phyloP scores from a whole-genome alignment of 805 yeast species.

The Tetrapisispora nanseiensis region DNA sequence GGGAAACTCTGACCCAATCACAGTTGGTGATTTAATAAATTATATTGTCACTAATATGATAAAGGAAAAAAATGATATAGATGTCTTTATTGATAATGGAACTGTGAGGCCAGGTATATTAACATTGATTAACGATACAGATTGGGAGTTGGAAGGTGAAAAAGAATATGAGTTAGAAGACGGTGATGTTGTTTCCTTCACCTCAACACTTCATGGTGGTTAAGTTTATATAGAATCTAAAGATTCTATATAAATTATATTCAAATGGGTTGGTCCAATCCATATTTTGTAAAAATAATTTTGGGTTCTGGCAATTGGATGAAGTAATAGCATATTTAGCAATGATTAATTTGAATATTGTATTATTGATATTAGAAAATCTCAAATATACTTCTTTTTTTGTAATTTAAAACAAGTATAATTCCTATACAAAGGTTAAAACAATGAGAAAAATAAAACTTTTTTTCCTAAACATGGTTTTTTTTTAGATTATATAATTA shows the following conservation, averaged over 20 bases:
- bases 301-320: too few species aligned
- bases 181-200: constrained; percentile 74
- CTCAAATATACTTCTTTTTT: too few species aligned
- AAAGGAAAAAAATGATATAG: constrained; percentile 50
- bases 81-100: constrained; percentile 73
- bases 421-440: neutral
- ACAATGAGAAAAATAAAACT: neutral
- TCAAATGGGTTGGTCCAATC: neutral
- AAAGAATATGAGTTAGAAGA: constrained; percentile 67
- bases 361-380: too few species aligned
- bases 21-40: constrained; percentile 42
- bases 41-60: constrained; percentile 47
- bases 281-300: too few species aligned
- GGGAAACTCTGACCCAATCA: constrained; percentile 27
- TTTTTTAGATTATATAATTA: neutral
- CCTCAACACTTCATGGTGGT: constrained; percentile 94
- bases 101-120: constrained; percentile 85
- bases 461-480: neutral
- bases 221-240: constrained; percentile 20
- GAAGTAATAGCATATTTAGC: too few species aligned
- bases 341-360: too few species aligned
- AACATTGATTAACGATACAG: constrained; percentile 86
- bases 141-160: constrained; percentile 93
- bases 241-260: too few species aligned
- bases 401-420: too few species aligned